These are phyloP conservation scores for Candida dajiaensis DNA, from an alignment of 805 yeast species.

Conservation along the genomic window DNA sequence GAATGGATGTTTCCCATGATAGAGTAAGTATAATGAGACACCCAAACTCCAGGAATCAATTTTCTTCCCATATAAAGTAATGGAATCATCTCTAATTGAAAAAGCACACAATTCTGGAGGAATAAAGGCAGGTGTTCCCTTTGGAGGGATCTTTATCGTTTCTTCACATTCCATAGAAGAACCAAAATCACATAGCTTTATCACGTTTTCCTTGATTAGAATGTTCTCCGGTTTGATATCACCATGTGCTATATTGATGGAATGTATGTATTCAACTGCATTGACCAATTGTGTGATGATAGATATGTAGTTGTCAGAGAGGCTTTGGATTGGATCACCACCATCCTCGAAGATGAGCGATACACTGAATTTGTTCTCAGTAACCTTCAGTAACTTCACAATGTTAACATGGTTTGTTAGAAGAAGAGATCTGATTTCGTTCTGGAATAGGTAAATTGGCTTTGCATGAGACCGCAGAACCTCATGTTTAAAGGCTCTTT, in stretches of 20 bases:
- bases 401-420: constrained; percentile 1
- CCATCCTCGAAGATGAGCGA: constrained; percentile 5
- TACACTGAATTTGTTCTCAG: constrained; percentile 15
- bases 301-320: constrained; percentile 47
- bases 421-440: constrained; percentile 3
- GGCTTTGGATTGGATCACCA: constrained; percentile 27
- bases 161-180: constrained; percentile 37
- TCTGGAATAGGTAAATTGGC: constrained; percentile 6
- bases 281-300: constrained; percentile 49
- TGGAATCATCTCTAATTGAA: not conserved
- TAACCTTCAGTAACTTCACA: constrained; percentile 20
- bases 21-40: not conserved
- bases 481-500: not conserved
- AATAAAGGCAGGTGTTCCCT: constrained; percentile 7
- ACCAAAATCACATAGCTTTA: constrained; percentile 61
- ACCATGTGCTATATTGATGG: constrained; percentile 52
- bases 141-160: constrained; percentile 1
- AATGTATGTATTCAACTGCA: constrained; percentile 52
- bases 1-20: not conserved
- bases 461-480: not conserved
- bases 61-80: not conserved
- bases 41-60: not conserved
- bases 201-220: constrained; percentile 49
- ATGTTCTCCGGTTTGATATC: constrained; percentile 65
- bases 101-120: constrained; percentile 7